A percentile compares a stretch with the other conserved stretches of the same genome.
phyloP scores from a whole-genome alignment of 305 asterid species.

The Withania somnifera region DNA sequence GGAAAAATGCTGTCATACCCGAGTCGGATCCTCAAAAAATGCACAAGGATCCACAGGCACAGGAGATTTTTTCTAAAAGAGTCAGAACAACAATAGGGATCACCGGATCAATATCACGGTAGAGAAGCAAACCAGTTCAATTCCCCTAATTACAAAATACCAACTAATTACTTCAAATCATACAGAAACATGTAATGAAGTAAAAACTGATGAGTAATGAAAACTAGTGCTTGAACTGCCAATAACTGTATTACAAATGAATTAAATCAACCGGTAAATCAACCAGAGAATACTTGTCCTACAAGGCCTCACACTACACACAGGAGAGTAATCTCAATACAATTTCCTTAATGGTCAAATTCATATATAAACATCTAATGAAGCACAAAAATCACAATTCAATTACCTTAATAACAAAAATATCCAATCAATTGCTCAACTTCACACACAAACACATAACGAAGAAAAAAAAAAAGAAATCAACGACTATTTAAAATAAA shows the following conservation, averaged over 20 bases:
- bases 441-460: too few relatives aligned
- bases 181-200: background rate
- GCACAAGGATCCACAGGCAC: too few relatives aligned
- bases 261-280: background rate
- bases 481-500: too few relatives aligned
- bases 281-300: background rate
- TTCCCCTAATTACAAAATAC: background rate
- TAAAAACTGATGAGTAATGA: background rate
- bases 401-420: too few relatives aligned
- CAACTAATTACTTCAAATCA: background rate
- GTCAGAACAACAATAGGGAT: too few relatives aligned
- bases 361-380: background rate
- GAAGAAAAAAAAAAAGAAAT: too few relatives aligned
- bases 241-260: background rate
- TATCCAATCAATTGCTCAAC: too few relatives aligned
- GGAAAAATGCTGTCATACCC: too few relatives aligned
- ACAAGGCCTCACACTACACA: background rate
- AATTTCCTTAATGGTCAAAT: background rate
- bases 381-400: background rate
- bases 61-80: too few relatives aligned
- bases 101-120: background rate
- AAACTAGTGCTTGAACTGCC: background rate
- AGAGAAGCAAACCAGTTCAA: background rate
- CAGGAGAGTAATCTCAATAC: background rate
- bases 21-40: too few relatives aligned